Base-by-base conservation (phyloP, 2,329 filamentous ascomycete genomes). In the Fusarium tricinctum region DNA sequence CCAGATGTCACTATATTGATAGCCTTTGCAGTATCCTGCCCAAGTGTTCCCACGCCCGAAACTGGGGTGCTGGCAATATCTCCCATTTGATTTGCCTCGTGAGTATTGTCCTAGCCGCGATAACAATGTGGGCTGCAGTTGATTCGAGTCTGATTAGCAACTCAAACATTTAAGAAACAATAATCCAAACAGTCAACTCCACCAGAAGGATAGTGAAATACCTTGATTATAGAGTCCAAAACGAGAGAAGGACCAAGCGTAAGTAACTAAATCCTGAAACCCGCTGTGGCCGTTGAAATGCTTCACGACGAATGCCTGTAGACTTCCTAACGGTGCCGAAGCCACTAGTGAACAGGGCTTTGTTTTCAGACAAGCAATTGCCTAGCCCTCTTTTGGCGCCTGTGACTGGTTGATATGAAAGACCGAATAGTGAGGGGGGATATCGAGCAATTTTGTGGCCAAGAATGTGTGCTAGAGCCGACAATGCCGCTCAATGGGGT, bases 21-120 rank as follows among this genome's bases (percentile, higher is more conserved):
- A 20, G 38, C 43, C 38, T 58, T 68, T 28, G 60, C 44, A 54
- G 32, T 52, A 30, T 54, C 45, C 9, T 61, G 59, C 30, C 66
- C 55, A 49, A 55, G 38, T 42, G 45, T 20, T 50, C 47, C 68
- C 54, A 53, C 30, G 52, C 62, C 68, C 33, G 66, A 52, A 52
- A 59, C 55, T 56, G 63, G 69, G 26, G 39, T 43, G 57, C 33
- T 26, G 28, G 69, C 56, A 62, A 70, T 62, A 51, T 74, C 73
- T 60, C 73, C 72, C 73, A 74, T 74, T 67, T 52, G 48, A 42
- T 22, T 26, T 53, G 49, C 48, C 47, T 26, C 30, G 22, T 48
- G 32, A 48, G 26, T 48, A 28, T 32, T 55, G 40, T 50, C 23
- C 23, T 46, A 46, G 63, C 49, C 44, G 45, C 38, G 50, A 40